Conservation (phyloP, 1,284 basidiomycete genomes). For the Cutaneotrichosporon cavernicola region DNA sequence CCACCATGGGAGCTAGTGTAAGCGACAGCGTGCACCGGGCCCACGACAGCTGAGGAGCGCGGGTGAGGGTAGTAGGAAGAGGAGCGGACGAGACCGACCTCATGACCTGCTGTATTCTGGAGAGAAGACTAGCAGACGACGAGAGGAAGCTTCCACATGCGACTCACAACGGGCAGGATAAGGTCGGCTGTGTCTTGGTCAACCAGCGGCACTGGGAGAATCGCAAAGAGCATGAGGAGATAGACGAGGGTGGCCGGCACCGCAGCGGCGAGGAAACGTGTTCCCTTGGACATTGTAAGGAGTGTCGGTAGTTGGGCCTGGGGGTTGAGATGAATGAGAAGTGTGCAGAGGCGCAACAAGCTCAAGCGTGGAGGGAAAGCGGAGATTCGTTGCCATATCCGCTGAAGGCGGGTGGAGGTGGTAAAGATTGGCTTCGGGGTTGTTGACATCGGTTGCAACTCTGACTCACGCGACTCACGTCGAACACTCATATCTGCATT, state of each 20-base stretch:
- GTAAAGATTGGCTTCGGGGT: too few species aligned
- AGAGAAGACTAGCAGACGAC: neutral
- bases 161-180: slow-evolving; percentile 64
- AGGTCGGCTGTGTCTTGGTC: slow-evolving; percentile 55
- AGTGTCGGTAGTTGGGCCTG: neutral
- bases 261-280: slow-evolving; percentile 58
- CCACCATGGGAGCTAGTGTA: slow-evolving; percentile 69
- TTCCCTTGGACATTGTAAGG: slow-evolving; percentile 61
- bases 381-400: neutral
- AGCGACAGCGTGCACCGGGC: neutral
- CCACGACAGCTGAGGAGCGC: neutral
- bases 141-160: too few species aligned
- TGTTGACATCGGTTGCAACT: neutral
- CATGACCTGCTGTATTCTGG: neutral
- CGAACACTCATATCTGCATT: neutral
- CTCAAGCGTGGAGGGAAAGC: neutral
- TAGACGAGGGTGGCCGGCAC: slow-evolving; percentile 58
- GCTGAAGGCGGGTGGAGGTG: neutral
- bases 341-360: neutral
- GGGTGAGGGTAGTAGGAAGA: neutral
- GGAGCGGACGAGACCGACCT: too few species aligned
- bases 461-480: neutral
- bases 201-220: slow-evolving; percentile 63
- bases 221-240: slow-evolving; percentile 59
- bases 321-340: neutral